Conservation (phyloP, 768 basidiomycete genomes). For the Lactarius sp. region DNA sequence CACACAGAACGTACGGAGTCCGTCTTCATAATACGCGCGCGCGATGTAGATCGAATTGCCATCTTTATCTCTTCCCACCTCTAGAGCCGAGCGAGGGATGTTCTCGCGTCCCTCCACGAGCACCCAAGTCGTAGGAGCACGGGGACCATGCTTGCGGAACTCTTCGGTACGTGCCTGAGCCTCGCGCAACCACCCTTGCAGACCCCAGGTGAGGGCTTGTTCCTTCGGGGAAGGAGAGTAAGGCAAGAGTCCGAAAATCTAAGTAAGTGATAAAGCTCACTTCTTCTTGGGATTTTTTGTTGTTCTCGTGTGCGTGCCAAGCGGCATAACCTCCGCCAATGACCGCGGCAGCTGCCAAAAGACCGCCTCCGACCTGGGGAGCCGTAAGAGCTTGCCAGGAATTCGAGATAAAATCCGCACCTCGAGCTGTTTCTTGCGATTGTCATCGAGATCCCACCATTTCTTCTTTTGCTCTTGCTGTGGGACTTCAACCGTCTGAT, state of each 20-base stretch:
- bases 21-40: conserved; percentile 53
- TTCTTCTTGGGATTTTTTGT: conserved; percentile 50
- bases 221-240: conserved; percentile 34
- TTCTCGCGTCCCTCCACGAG: conserved; percentile 47
- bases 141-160: conserved; percentile 42
- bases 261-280: conserved; percentile 33
- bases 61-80: conserved; percentile 47
- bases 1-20: conserved; percentile 41
- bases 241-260: background rate
- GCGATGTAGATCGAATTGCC: conserved; percentile 52
- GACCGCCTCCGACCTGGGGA: conserved; percentile 57
- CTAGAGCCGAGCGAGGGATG: conserved; percentile 55
- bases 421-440: conserved; percentile 55
- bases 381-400: background rate
- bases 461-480: conserved; percentile 48
- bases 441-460: conserved; percentile 53
- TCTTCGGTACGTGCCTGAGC: conserved; percentile 50
- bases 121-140: conserved; percentile 56
- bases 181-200: conserved; percentile 50
- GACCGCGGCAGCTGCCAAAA: conserved; percentile 49
- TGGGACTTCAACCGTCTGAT: conserved; percentile 32
- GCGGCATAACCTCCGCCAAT: conserved; percentile 48
- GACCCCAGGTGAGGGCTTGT: conserved; percentile 47
- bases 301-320: conserved; percentile 47
- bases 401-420: conserved; percentile 31